A percentile compares a stretch with the other conserved stretches of the same genome.
Evolutionary conservation across 1,139 yeast genomes (phyloP).

Genomic region (Pichia sp.): DNA sequence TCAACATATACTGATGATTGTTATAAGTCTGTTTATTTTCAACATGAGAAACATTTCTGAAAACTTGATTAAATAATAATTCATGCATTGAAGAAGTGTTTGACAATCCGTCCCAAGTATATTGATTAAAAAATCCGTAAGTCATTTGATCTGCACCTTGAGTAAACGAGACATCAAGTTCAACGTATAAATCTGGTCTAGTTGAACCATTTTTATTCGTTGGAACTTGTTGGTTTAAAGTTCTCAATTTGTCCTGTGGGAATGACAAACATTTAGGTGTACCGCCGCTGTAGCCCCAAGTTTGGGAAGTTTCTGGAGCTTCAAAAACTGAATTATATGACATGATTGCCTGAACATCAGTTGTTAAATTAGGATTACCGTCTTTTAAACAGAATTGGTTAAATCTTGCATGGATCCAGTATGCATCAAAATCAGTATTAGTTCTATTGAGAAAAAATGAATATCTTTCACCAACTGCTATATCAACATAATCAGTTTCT

Average conservation of each 20-base stretch:
- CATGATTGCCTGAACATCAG: slow-evolving; percentile 33
- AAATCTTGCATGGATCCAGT: slow-evolving; percentile 28
- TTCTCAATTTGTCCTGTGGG: slow-evolving; percentile 28
- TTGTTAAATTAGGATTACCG: slow-evolving; percentile 30
- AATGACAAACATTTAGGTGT: slow-evolving; percentile 31
- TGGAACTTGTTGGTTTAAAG: slow-evolving; percentile 24
- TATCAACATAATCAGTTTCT: slow-evolving; percentile 42
- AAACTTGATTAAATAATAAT: slow-evolving; percentile 9
- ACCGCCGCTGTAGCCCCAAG: slow-evolving; percentile 31
- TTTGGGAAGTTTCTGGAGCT: slow-evolving; percentile 11
- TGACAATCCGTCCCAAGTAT: slow-evolving; percentile 10
- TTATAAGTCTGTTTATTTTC: slow-evolving; percentile 5
- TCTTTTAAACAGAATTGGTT: slow-evolving; percentile 34
- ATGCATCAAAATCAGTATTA: slow-evolving; percentile 12
- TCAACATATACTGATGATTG: slow-evolving; percentile 13
- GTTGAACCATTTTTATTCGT: slow-evolving; percentile 20
- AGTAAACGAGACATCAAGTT: slow-evolving; percentile 23
- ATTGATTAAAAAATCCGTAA: slow-evolving; percentile 14
- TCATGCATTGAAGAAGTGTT: slow-evolving; percentile 16
- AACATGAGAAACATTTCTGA: slow-evolving; percentile 3
- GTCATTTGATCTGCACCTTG: slow-evolving; percentile 14
- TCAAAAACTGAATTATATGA: slow-evolving; percentile 26
- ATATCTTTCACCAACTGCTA: slow-evolving; percentile 67
- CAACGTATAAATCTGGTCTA: slow-evolving; percentile 21
- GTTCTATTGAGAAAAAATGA: slow-evolving; percentile 55